These are phyloP conservation scores for Rubia yunnanensis DNA, from an alignment of 257 asterid species.

Conservation along the genomic window DNA sequence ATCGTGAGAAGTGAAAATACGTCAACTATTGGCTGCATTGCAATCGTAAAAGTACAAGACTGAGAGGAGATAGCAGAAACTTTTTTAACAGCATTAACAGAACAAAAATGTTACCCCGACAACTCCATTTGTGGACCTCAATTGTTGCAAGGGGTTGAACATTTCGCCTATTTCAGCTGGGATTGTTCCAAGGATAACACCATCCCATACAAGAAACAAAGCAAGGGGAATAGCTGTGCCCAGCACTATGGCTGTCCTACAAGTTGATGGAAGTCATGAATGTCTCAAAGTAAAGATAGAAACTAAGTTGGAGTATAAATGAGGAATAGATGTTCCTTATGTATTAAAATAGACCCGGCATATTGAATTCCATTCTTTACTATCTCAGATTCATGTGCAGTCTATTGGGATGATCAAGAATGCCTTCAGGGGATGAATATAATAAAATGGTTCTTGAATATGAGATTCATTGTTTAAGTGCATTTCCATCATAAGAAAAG, in stretches of 20 bases:
- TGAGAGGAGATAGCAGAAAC: conserved; percentile 4
- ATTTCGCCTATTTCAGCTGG: conserved; percentile 26
- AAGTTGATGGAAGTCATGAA: conserved; percentile 20
- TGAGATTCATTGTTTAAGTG: background rate
- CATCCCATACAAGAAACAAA: conserved; percentile 84
- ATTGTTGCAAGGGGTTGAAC: conserved; percentile 56
- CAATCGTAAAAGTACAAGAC: background rate
- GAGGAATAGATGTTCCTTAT: background rate
- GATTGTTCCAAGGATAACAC: conserved; percentile 78
- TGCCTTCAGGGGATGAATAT: no score
- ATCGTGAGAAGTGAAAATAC: conserved; percentile 73
- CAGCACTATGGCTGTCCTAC: conserved; percentile 70
- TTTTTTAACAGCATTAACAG: background rate
- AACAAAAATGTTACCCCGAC: conserved; percentile 54
- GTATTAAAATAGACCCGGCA: background rate
- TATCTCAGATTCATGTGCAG: background rate
- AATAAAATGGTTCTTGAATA: background rate
- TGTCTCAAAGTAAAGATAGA: background rate
- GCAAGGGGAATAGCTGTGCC: conserved; percentile 85
- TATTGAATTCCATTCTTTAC: background rate
- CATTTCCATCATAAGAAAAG: background rate
- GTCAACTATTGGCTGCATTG: conserved; percentile 76
- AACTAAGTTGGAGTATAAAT: background rate
- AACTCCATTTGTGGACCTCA: conserved; percentile 58
- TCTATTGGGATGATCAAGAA: no score